Evolutionary conservation across 805 yeast species (phyloP).

Genomic region (Suhomyces xylopsoci): DNA sequence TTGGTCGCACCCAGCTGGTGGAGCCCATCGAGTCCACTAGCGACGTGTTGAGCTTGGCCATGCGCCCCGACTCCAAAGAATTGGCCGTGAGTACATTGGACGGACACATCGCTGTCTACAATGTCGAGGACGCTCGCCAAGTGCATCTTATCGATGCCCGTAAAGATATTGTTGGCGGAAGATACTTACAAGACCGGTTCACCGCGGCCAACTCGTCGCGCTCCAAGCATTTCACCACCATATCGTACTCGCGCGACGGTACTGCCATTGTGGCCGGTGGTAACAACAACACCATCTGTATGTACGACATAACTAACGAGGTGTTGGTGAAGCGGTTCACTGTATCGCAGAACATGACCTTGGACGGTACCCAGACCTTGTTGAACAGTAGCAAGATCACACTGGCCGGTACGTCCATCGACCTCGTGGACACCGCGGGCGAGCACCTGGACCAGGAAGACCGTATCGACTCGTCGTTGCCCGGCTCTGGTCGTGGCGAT

Average conservation of each 20-base stretch:
- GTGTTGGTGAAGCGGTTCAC: conserved; percentile 79
- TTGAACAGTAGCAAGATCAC: conserved; percentile 81
- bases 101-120: conserved; percentile 84
- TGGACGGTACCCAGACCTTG: conserved; percentile 80
- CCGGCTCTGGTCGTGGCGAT: conserved; percentile 82
- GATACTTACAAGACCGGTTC: conserved; percentile 80
- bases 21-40: conserved; percentile 86
- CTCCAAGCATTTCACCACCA: conserved; percentile 77
- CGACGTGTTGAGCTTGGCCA: conserved; percentile 77
- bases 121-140: conserved; percentile 78
- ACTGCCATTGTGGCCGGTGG: conserved; percentile 88
- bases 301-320: conserved; percentile 86
- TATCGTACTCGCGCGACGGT: conserved; percentile 89
- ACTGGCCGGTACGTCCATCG: conserved; percentile 77
- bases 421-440: conserved; percentile 78
- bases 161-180: conserved; percentile 81
- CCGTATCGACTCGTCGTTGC: conserved; percentile 68
- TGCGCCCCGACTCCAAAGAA: conserved; percentile 92
- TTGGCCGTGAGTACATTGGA: conserved; percentile 85
- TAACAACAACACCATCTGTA: conserved; percentile 83
- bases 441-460: conserved; percentile 85
- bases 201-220: conserved; percentile 76
- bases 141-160: conserved; percentile 80
- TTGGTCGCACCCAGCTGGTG: conserved; percentile 79
- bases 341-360: conserved; percentile 83